These are phyloP conservation scores for Pestalotiopsis sp. DNA, from an alignment of 2,329 filamentous ascomycete species.

Conservation along the genomic window DNA sequence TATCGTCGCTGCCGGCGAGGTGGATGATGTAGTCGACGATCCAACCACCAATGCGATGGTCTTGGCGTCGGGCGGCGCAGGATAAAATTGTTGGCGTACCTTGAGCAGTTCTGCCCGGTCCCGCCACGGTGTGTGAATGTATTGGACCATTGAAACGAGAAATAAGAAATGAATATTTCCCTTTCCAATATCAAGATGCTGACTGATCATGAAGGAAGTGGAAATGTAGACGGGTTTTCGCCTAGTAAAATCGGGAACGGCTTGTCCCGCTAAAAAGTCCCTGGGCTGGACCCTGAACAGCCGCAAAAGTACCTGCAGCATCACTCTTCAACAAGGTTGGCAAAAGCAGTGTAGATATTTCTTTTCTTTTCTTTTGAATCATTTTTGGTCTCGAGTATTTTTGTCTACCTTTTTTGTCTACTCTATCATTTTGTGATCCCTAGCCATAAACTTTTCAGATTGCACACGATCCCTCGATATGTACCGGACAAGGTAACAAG, in stretches of 20 bases:
- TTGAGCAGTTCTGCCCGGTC: slow-evolving; percentile 65
- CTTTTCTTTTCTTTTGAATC: not conserved
- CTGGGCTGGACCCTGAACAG: not conserved
- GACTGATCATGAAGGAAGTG: not conserved
- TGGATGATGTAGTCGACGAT: slow-evolving; percentile 9
- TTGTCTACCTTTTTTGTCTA: not conserved
- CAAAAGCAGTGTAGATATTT: not conserved
- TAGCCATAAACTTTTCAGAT: not conserved
- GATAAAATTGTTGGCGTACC: slow-evolving; percentile 69
- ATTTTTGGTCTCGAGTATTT: not conserved
- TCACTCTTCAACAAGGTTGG: not conserved
- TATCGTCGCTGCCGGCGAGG: not conserved
- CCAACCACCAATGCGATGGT: slow-evolving; percentile 1
- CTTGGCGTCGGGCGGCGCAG: slow-evolving; percentile 21
- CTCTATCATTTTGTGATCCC: not conserved
- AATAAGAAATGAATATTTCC: not conserved
- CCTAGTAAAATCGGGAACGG: not conserved
- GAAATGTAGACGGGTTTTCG: not conserved
- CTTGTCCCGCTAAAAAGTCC: slow-evolving; percentile 4
- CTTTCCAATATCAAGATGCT: not conserved
- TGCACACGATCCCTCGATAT: not conserved
- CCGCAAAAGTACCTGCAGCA: not conserved
- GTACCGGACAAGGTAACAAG: not conserved
- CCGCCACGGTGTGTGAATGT: slow-evolving; percentile 76
- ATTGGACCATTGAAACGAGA: slow-evolving; percentile 61